Conservation (phyloP, 441 rosid genomes). For the Gossypium gossypioides region DNA sequence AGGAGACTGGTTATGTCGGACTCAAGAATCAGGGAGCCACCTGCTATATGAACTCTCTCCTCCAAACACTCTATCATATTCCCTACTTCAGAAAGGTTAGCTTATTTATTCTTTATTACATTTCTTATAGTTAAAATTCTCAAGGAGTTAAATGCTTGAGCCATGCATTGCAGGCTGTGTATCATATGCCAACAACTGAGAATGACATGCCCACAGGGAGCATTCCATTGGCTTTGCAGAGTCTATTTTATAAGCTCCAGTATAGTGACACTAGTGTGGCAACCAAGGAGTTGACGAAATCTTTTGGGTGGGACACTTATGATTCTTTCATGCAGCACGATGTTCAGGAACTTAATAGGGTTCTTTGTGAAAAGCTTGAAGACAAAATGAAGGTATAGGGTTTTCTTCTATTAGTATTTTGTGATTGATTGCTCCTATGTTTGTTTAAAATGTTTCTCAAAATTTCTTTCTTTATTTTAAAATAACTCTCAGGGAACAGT, state of each 20-base stretch:
- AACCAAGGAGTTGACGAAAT: constrained; percentile 64
- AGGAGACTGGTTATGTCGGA: constrained; percentile 73
- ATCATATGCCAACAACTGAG: constrained; percentile 77
- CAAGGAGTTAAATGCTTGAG: constrained; percentile 9
- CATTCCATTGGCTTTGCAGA: constrained; percentile 69
- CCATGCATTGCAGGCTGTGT: constrained; percentile 47
- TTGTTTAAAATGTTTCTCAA: background rate
- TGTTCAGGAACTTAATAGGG: constrained; percentile 76
- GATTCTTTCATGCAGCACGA: constrained; percentile 80
- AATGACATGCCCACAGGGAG: constrained; percentile 63
- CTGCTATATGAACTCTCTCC: constrained; percentile 73
- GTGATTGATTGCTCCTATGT: constrained; percentile 1
- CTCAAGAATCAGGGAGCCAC: constrained; percentile 80
- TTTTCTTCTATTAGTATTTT: background rate
- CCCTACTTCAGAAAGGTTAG: constrained; percentile 66
- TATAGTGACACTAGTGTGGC: constrained; percentile 67
- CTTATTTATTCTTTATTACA: background rate
- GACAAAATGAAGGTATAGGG: constrained; percentile 59
- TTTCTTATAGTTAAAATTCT: constrained; percentile 11
- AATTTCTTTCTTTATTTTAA: background rate
- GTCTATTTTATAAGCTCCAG: constrained; percentile 70
- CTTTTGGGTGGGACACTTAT: constrained; percentile 76
- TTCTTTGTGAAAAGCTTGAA: constrained; percentile 66
- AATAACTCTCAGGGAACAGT: constrained; percentile 49
- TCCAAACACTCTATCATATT: constrained; percentile 67